Conservation (phyloP, 2,329 filamentous ascomycete genomes). For the Trichoderma pleuroti region DNA sequence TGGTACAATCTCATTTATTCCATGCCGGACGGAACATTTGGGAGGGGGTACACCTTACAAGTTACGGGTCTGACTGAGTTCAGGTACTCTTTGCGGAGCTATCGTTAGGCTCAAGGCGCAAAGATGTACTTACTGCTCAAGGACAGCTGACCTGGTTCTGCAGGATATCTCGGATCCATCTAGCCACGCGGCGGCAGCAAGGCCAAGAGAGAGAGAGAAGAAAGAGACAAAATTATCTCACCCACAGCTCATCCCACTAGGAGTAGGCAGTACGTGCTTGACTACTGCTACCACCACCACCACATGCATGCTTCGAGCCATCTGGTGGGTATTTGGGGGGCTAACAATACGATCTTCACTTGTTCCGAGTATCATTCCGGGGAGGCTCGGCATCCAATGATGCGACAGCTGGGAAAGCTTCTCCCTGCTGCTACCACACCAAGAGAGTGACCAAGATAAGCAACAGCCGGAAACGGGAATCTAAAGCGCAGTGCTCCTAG, state of each 20-base stretch:
- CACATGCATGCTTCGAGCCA: background rate
- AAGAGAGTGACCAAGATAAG: slow-evolving; percentile 5
- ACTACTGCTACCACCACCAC: background rate
- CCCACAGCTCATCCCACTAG: background rate
- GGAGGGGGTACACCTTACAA: background rate
- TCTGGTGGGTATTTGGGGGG: slow-evolving; percentile 2
- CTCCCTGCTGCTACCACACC: background rate
- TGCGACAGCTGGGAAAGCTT: background rate
- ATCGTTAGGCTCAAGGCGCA: background rate
- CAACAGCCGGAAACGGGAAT: slow-evolving; percentile 16
- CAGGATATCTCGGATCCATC: background rate
- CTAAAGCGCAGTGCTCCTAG: slow-evolving; percentile 13
- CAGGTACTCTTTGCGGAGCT: background rate
- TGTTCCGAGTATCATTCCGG: slow-evolving; percentile 3
- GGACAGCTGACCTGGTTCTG: background rate
- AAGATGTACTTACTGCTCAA: background rate
- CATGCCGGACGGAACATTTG: background rate
- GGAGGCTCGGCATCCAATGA: slow-evolving; percentile 11
- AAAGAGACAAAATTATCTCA: background rate
- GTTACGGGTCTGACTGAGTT: background rate
- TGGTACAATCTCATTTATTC: background rate
- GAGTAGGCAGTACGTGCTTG: background rate
- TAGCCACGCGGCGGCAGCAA: background rate
- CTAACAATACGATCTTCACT: slow-evolving; percentile 8
- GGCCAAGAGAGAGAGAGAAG: background rate